Percentiles rank a stretch among this genome's conserved stretches.
phyloP scores from a whole-genome alignment of 2,329 filamentous ascomycete species.

The Calonectria multiphialidica region DNA sequence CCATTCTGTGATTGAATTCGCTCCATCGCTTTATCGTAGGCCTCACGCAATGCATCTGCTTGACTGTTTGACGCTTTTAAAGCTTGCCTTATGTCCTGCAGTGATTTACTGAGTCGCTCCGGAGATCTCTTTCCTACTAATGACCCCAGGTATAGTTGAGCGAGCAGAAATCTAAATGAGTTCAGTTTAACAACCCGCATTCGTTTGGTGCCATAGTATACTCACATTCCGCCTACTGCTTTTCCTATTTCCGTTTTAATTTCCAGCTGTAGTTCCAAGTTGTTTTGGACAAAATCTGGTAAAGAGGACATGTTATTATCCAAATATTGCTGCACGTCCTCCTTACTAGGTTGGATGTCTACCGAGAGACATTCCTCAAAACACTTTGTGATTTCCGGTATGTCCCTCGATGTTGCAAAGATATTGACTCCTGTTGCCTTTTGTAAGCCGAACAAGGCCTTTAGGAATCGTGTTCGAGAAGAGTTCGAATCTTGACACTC shows the following conservation, averaged over 20 bases:
- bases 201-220: not conserved
- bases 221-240: not conserved
- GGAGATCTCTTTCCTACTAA: not conserved
- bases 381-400: conserved; percentile 28
- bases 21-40: not conserved
- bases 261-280: not conserved
- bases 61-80: not conserved
- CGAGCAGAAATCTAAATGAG: not conserved
- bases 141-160: not conserved
- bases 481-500: not conserved
- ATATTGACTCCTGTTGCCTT: not conserved
- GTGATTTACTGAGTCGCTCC: not conserved
- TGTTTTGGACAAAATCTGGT: not conserved
- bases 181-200: not conserved
- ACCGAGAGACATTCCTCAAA: conserved; percentile 39
- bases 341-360: not conserved
- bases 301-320: not conserved
- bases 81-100: not conserved
- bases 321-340: conserved; percentile 29
- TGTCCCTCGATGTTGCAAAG: not conserved
- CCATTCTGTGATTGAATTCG: not conserved
- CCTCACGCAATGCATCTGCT: not conserved
- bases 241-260: not conserved
- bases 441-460: not conserved
- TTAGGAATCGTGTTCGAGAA: not conserved